A percentile compares a stretch with the other conserved stretches of the same genome.
Conservation (phyloP, 148 eudicot genomes). For the Drosera capensis region DNA sequence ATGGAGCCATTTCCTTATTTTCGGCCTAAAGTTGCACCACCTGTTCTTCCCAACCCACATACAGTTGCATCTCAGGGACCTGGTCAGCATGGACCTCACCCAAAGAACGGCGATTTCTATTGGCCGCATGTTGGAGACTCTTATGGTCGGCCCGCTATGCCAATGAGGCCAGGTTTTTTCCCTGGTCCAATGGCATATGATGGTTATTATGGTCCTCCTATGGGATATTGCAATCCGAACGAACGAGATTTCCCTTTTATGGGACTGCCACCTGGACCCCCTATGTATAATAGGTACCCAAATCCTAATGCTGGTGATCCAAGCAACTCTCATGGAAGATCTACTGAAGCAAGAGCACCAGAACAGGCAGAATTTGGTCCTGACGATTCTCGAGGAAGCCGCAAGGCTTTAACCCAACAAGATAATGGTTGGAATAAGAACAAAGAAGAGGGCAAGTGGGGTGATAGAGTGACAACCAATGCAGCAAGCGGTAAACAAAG, state of each 20-base stretch:
- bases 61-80: constrained; percentile 39
- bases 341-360: constrained; percentile 25
- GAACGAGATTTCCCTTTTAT: constrained; percentile 63
- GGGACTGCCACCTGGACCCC: constrained; percentile 63
- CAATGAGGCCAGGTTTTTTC: constrained; percentile 75
- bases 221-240: constrained; percentile 57
- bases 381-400: constrained; percentile 38
- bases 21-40: constrained; percentile 55
- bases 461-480: constrained; percentile 17
- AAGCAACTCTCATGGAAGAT: constrained; percentile 34
- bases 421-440: constrained; percentile 34
- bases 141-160: constrained; percentile 64
- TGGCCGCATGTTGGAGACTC: constrained; percentile 63
- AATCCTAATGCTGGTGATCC: constrained; percentile 37
- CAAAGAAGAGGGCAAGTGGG: constrained; percentile 33
- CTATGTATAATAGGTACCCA: constrained; percentile 41
- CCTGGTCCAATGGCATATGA: constrained; percentile 62
- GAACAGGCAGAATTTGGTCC: constrained; percentile 37
- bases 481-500: constrained; percentile 22
- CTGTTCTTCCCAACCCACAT: constrained; percentile 50
- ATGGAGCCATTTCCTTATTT: constrained; percentile 80
- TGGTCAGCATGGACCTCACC: constrained; percentile 63
- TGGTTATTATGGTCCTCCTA: constrained; percentile 74
- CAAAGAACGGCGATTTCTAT: constrained; percentile 53
- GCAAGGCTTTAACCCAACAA: constrained; percentile 32